Evolutionary conservation across 164 flowering plant species (phyloP), one percentile per base, ranked within the genome.

Genomic region (Nelumbo lutea): DNA sequence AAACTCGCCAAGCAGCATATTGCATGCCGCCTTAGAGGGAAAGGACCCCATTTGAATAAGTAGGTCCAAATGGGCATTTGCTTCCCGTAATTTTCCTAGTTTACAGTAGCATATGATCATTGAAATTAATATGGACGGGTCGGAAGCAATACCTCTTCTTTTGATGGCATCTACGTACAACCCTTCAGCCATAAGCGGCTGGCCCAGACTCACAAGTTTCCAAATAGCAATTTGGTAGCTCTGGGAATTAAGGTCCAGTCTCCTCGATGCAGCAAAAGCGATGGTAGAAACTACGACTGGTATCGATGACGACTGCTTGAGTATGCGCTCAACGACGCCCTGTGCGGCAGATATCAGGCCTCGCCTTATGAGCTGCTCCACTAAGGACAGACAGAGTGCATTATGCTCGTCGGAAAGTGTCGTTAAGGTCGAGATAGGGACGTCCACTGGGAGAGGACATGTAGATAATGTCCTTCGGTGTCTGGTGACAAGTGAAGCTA

Each of bases 31-130:
- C 61, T 61, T 68, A 61, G 67, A 64, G 13, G 84, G 85, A 11
- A 70, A 38, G 67, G 11, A 58, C 7, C 70, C 73, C 39, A 47
- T 48, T 2, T 44, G 47, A 10, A 83, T 5, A 2, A 84, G 61
- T 38, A 59, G 61, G 66, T 79, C 82, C 66, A 87, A 80, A 71
- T 70, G 74, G 6, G 27, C 10, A 10, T 9, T 70, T 0, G 88
- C 88, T 52, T 84, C 84, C 1, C 77, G 77, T 41, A 87, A 68
- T 57, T 79, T 80, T 44, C 90, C 83, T 58, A 86, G 73, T 14
- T 69, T 80, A 73, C 82, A 78, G 45, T 72, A 81, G 72, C 85
- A 87, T 61, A 81, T 65, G 50, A 82, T 66, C 86, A 89, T 82
- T 57, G 83, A 78, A 74, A 81, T 79, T 72, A 83, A 61, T 56